Base-by-base conservation (phyloP, 2,329 filamentous ascomycete species). In the Ilyonectria destructans region DNA sequence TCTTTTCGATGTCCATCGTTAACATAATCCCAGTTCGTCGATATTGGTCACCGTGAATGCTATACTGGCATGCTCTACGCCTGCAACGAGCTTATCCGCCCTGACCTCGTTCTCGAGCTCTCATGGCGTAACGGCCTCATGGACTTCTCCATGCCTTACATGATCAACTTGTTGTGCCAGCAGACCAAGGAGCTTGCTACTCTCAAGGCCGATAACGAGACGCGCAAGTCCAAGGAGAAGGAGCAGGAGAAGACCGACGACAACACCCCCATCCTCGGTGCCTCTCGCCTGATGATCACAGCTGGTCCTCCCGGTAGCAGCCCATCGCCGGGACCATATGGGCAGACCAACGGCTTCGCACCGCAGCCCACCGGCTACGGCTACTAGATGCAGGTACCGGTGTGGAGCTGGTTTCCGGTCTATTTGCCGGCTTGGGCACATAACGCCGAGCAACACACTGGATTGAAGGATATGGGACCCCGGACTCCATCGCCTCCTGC, bases 11-110 rank as follows among this genome's bases (percentile, higher is more conserved):
- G 12, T 3, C 13, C 52, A 56, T 55, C 74, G 56, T 82, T 87
- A 79, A 85, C 69, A 12, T 69, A 29, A 43, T 21, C 55, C 2
- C 80, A 98, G 96, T 99, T 99, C 77, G 96, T 99, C 78, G 96
- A 99, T 80, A 98, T 99, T 83, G 96, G 97, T 77, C 97, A 96
- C 87, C 95, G 96, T 70, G 96, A 99, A 82, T 99, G 96, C 88
- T 99, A 97, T 80, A 96, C 98, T n/a, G 97, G 95, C 79, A 99
- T 99, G 95, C 89, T 99, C 56, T 99, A 99, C 80, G 92, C 97
- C 59, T 99, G 96, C 88, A 97, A 99, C 83, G 96, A 98, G 67
- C 92, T 99, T 69, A 95, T 99, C 75, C 94, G 94, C 19, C 92
- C 97, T 4, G 95, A 98, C 79, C 87, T 97, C 59, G 92, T 99